Base-by-base conservation (phyloP, 441 rosid genomes). In the Croton setiger region DNA sequence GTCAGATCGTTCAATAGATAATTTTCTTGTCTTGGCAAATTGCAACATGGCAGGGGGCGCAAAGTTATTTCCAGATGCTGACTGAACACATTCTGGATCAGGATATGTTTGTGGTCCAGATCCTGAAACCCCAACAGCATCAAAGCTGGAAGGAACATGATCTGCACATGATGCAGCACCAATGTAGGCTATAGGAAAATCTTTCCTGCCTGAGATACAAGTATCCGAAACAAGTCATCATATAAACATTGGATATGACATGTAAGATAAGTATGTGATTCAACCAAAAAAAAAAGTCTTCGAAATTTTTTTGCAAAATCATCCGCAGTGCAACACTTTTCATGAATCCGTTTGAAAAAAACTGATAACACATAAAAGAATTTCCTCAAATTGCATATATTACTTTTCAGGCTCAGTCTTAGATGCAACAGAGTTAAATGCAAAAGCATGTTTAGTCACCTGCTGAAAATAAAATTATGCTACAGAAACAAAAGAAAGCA, bases 1-100 rank as follows among this genome's bases (percentile, higher is more conserved):
- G 39, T 96, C 99, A 54, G 97, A 81, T 57, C 90, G 92, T 78
- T 96, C 99, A 59, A 86, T 72, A 3, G 97, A 91, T 73, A 96
- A 81, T 79, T 93, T 96, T 82, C 98, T 88, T 13, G 97, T 85
- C 81, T 91, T 96, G 27, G 98, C 95, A 71, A 96, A 96, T 66
- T 91, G 97, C 74, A 95, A 76, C 88, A 91, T 78, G 45, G 97
- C 79, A 72, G 93, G 79, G 60, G 86, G 79, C 13, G 80, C 82
- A 80, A 85, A 83, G 78, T 77, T 86, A 79, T 79, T 88, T 73
- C 88, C 94, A 76, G 90, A 77, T 66, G 70, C 78, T 44, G 95
- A 80, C 65, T 89, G 98, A 71, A 83, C 76, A 72, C 78, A 79
- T 68, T 91, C 98, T 66, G 86, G 81, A 80, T 92, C 98, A 63